Evolutionary conservation across 768 basidiomycete genomes (phyloP).

Genomic region (Kwoniella dejecticola): DNA sequence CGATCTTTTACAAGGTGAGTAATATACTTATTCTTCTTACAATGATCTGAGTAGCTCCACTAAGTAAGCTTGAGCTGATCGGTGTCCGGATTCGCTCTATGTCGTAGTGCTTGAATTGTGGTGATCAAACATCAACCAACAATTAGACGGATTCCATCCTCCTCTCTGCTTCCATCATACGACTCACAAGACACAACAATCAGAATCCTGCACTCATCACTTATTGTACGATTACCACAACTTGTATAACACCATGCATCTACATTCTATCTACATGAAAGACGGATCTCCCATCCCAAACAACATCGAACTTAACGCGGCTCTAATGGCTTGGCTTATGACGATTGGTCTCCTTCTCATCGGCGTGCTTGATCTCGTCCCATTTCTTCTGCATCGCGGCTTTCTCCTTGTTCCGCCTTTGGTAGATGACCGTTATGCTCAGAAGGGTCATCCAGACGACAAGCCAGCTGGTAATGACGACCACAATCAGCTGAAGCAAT

Average conservation of each 20-base stretch:
- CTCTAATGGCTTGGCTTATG: neutral
- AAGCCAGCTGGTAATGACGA: constrained; percentile 18
- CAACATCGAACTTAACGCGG: no score
- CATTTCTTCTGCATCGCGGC: constrained; percentile 36
- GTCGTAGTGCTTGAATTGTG: constrained; percentile 20
- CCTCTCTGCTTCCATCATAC: neutral
- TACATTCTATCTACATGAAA: neutral
- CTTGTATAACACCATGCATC: constrained; percentile 16
- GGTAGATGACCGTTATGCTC: constrained; percentile 20
- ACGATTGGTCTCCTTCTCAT: constrained; percentile 8
- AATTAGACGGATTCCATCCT: constrained; percentile 9
- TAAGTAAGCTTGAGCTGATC: no score
- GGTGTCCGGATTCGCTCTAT: no score
- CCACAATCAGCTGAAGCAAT: neutral
- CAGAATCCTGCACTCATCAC: no score
- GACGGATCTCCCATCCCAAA: neutral
- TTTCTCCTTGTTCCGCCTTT: constrained; percentile 34
- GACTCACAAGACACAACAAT: no score
- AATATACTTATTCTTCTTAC: neutral
- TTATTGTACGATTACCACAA: neutral
- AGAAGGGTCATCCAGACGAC: constrained; percentile 33
- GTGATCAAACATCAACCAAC: constrained; percentile 27
- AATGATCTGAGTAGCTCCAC: neutral
- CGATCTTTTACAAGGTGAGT: constrained; percentile 88
- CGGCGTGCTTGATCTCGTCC: constrained; percentile 28